phyloP scores from a whole-genome alignment of 2,329 filamentous ascomycete genomes.

The Endothia cerciana region DNA sequence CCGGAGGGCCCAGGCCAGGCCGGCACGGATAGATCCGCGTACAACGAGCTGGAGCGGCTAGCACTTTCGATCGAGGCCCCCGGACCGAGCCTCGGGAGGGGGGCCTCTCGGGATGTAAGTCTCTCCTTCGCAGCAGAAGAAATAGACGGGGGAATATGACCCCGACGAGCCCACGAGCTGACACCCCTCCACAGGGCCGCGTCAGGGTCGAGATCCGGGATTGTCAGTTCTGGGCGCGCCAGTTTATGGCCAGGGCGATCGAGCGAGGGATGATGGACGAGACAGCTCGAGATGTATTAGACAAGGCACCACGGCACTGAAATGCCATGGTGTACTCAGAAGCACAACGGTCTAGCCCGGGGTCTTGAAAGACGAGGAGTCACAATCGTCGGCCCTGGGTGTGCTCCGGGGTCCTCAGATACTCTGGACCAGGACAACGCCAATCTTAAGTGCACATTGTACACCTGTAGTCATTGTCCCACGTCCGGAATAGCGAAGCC shows the following conservation, averaged over 20 bases:
- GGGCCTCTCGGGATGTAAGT: not conserved
- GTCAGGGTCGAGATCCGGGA: constrained; percentile 18
- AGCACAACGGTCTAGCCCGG: no score
- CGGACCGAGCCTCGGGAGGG: constrained; percentile 16
- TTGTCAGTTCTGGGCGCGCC: constrained; percentile 21
- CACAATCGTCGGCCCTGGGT: no score
- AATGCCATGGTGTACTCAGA: not conserved
- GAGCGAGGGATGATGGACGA: constrained; percentile 6
- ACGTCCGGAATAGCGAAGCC: no score
- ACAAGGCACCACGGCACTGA: not conserved
- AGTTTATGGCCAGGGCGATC: constrained; percentile 14
- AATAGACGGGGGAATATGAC: not conserved
- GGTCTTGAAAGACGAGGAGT: no score
- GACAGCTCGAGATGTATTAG: not conserved
- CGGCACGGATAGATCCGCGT: not conserved
- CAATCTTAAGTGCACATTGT: no score
- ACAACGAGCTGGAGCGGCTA: constrained; percentile 17
- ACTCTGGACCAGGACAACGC: no score
- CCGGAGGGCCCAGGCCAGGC: not conserved
- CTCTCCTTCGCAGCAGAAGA: not conserved
- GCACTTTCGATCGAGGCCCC: constrained; percentile 13
- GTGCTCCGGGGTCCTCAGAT: no score
- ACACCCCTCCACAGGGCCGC: constrained; percentile 6
- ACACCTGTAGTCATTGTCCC: no score
- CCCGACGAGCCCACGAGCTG: not conserved